Percentiles rank a stretch among this genome's conserved stretches.
phyloP scores from a whole-genome alignment of 331 rosid species.

The Rhamnella rubrinervis region DNA sequence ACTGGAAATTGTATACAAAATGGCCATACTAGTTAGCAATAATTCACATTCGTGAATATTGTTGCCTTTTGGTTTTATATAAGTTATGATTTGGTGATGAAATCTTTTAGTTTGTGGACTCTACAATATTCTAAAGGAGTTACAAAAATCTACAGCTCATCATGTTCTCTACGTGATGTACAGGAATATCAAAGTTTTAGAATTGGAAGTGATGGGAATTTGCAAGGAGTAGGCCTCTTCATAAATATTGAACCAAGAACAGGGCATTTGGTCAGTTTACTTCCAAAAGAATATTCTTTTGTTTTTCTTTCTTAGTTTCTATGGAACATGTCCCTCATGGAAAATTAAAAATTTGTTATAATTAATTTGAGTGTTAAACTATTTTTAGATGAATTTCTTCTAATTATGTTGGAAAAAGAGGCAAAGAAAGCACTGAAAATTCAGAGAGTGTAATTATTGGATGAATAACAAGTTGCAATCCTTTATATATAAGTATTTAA shows the following conservation, averaged over 20 bases:
- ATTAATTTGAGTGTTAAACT: too few relatives aligned
- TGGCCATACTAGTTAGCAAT: too few relatives aligned
- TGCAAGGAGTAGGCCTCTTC: slow-evolving; percentile 92
- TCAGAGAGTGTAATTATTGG: not conserved
- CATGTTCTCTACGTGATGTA: slow-evolving; percentile 12
- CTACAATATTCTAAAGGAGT: not conserved
- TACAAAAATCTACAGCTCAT: slow-evolving; percentile 16
- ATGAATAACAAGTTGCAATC: too few relatives aligned
- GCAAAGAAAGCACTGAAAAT: too few relatives aligned
- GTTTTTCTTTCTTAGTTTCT: not conserved
- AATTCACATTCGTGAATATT: too few relatives aligned
- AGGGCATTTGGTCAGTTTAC: slow-evolving; percentile 74
- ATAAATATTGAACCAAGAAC: slow-evolving; percentile 81
- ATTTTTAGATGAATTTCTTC: too few relatives aligned
- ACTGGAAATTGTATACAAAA: not conserved
- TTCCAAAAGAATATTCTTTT: not conserved
- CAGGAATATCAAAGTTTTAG: slow-evolving; percentile 94
- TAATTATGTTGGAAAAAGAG: too few relatives aligned
- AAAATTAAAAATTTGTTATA: not conserved
- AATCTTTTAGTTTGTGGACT: not conserved
- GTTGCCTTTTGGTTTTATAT: too few relatives aligned
- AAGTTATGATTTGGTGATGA: not conserved
- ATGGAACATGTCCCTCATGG: not conserved
- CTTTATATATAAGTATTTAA: too few relatives aligned
- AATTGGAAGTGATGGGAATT: slow-evolving; percentile 85